Conservation (phyloP, 768 basidiomycete genomes). For the Dictyophora rubrovolvata region DNA sequence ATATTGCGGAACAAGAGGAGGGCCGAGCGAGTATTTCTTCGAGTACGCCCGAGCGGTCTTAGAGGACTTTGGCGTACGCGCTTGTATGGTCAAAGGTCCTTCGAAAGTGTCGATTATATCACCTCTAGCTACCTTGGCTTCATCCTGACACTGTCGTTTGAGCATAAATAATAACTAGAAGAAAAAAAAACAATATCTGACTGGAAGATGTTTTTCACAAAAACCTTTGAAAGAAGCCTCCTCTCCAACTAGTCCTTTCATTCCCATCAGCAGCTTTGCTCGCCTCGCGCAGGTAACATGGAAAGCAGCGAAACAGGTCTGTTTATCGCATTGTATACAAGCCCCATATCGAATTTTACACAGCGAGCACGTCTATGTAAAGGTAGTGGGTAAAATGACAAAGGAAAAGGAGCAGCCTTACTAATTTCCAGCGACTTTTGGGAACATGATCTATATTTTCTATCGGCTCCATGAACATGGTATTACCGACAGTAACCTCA, state of each 20-base stretch:
- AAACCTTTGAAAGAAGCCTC: conserved; percentile 64
- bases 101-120: background rate
- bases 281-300: conserved; percentile 91
- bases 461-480: conserved; percentile 97
- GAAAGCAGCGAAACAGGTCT: conserved; percentile 85
- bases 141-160: conserved; percentile 1
- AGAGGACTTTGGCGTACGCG: conserved; percentile 23
- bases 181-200: conserved; percentile 28
- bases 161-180: background rate
- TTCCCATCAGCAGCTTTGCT: conserved; percentile 73
- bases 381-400: background rate
- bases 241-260: conserved; percentile 77
- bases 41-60: conserved; percentile 87
- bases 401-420: conserved; percentile 22
- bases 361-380: conserved; percentile 47
- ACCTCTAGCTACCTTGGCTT: conserved; percentile 3
- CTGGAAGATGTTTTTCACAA: conserved; percentile 88
- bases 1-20: conserved; percentile 81
- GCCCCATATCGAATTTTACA: conserved; percentile 62
- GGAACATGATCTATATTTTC: conserved; percentile 80
- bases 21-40: conserved; percentile 85
- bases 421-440: conserved; percentile 90
- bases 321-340: conserved; percentile 92
- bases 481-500: conserved; percentile 85
- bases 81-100: background rate